phyloP scores from a whole-genome alignment of 1,139 yeast species.

The Debaryomyces subglobosus region DNA sequence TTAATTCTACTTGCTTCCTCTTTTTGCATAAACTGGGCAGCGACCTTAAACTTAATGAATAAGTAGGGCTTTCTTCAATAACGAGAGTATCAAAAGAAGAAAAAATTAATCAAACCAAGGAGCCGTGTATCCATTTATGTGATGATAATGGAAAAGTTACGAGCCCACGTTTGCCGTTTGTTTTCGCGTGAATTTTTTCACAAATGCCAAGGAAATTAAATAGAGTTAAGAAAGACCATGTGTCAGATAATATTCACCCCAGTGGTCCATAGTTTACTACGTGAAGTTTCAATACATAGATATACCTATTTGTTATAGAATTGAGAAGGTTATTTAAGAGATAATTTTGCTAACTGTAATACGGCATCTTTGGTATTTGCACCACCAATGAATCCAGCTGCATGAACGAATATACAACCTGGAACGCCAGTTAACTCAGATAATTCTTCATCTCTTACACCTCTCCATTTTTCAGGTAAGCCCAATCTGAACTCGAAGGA shows the following conservation, averaged over 20 bases:
- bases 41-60: not conserved
- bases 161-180: not conserved
- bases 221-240: not conserved
- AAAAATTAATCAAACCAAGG: not conserved
- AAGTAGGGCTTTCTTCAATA: not conserved
- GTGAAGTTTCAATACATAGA: not conserved
- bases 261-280: not conserved
- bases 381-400: constrained; percentile 98
- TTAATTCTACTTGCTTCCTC: not conserved
- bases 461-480: constrained; percentile 91
- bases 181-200: not conserved
- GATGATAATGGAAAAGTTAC: not conserved
- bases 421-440: constrained; percentile 73
- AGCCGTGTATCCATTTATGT: not conserved
- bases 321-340: constrained; percentile 15
- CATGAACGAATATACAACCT: constrained; percentile 91
- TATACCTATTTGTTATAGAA: not conserved
- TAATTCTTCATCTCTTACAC: constrained; percentile 84
- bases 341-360: constrained; percentile 66
- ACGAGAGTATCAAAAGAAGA: not conserved
- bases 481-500: constrained; percentile 87
- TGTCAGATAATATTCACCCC: not conserved
- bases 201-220: not conserved
- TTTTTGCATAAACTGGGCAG: not conserved
- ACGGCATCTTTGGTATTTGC: constrained; percentile 81